Evolutionary conservation across 805 yeast genomes (phyloP).

Genomic region (Sugiyamaella floridensis): DNA sequence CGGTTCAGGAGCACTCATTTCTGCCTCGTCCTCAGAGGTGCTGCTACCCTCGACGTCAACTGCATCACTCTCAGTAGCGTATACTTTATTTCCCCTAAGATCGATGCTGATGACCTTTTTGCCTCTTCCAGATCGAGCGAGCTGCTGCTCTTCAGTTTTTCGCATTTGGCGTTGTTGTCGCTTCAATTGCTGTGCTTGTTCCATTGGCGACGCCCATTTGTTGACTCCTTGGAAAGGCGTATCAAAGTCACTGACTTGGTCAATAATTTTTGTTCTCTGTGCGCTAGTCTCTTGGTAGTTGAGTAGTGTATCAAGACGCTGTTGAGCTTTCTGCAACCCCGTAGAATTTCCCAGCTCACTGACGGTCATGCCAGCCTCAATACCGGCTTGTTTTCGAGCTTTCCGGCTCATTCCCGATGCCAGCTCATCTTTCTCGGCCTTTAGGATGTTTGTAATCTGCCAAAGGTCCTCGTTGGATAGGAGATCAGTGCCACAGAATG

Average conservation of each 20-base stretch:
- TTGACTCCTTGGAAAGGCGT: constrained; percentile 47
- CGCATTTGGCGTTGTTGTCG: constrained; percentile 73
- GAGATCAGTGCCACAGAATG: constrained; percentile 67
- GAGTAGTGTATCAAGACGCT: constrained; percentile 62
- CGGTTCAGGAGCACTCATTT: background rate
- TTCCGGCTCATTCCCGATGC: constrained; percentile 31
- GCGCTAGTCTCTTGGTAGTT: constrained; percentile 81
- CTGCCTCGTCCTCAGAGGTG: constrained; percentile 17
- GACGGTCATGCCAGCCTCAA: constrained; percentile 20
- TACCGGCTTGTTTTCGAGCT: constrained; percentile 35
- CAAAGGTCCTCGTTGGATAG: constrained; percentile 54
- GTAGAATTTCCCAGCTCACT: constrained; percentile 38
- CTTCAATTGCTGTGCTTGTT: constrained; percentile 80
- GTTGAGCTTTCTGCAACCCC: constrained; percentile 55
- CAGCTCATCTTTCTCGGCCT: constrained; percentile 44
- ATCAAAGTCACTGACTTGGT: constrained; percentile 85
- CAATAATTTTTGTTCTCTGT: constrained; percentile 87
- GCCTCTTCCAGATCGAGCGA: constrained; percentile 63
- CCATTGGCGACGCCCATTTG: constrained; percentile 78
- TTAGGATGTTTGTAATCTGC: constrained; percentile 48
- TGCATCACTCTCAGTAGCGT: constrained; percentile 12
- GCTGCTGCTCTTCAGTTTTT: constrained; percentile 52
- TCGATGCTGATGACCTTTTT: constrained; percentile 69
- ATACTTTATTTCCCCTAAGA: constrained; percentile 72
- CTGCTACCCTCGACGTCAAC: constrained; percentile 15